Evolutionary conservation across 164 flowering plant genomes (phyloP), one percentile per base, ranked within the genome.

Genomic region (Santalum album): DNA sequence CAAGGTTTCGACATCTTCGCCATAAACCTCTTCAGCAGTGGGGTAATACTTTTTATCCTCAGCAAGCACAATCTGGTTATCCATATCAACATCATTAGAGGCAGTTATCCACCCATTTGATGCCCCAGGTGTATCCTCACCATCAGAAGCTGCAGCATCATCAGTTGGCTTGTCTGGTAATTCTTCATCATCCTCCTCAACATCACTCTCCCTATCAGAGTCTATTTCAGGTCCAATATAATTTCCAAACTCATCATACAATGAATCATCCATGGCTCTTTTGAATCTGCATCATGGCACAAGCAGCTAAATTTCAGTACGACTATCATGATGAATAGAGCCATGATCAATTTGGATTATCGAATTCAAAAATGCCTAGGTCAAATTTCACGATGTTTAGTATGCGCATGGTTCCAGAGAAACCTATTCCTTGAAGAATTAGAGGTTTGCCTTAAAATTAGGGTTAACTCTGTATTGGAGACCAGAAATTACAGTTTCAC

Each of bases 171-270:
- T 73, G 53, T 79, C 83, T 2, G 53, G 75, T 36, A 77, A 65
- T 16, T 79, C 90, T 43, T 79, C 86, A 47, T 82, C 87, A 44
- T 80, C 85, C 0, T 73, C 79, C 19, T 74, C 94, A 10, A 58
- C 65, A 27, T 78, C 96, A 49, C 80, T 78, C 23, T 91, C 98
- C 34, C 51, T 69, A 61, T 94, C 99, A n/a, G 99, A 94, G 55
- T 87, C 99, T 14, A 94, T 84, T 25, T 90, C 96, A 2, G 99
- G 97, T 6, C 99, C 99, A 42, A 94, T 94, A 66, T 94, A 94
- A 78, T 94, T 94, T 0, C 99, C 99, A 56, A 94, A 94, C 66
- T 94, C 99, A 60, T 94, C 99, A 57, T 94, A 94, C 56, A 94
- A 63, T 61, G 83, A 84, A 22, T 87, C 97, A 58, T 94, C 99